phyloP scores from a whole-genome alignment of 169 alveolate genomes.

The Eimeria praecox region DNA sequence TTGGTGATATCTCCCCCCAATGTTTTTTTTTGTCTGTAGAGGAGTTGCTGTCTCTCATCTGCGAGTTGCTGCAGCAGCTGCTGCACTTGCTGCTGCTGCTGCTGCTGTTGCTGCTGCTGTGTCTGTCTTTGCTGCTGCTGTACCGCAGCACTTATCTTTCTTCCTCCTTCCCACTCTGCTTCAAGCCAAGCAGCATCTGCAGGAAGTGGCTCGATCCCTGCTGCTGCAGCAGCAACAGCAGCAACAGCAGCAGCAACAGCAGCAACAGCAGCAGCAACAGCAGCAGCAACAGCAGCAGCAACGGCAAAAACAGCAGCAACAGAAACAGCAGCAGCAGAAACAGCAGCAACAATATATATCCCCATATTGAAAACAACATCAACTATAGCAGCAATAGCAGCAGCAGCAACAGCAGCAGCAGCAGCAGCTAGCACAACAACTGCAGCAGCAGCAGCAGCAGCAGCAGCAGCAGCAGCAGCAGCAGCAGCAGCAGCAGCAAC shows the following conservation, averaged over 20 bases:
- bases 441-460: slow-evolving; percentile 4
- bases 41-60: too few species aligned
- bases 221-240: slow-evolving; percentile 20
- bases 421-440: neutral
- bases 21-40: too few species aligned
- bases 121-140: neutral
- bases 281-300: neutral
- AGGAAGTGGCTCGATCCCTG: neutral
- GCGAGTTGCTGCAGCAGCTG: too few species aligned
- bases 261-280: slow-evolving; percentile 12
- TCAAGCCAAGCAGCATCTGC: neutral
- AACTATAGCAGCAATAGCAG: neutral
- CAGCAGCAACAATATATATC: slow-evolving; percentile 11
- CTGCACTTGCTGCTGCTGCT: too few species aligned
- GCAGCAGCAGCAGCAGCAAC: neutral
- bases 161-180: neutral
- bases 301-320: neutral
- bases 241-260: slow-evolving; percentile 1
- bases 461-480: slow-evolving; percentile 25
- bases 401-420: slow-evolving; percentile 21
- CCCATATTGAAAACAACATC: too few species aligned
- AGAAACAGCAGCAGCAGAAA: neutral
- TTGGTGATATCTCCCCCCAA: too few species aligned
- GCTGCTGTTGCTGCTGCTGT: neutral
- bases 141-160: neutral